These are phyloP conservation scores for Saposhnikovia divaricata DNA, from an alignment of 129 eudicot species.

Conservation along the genomic window DNA sequence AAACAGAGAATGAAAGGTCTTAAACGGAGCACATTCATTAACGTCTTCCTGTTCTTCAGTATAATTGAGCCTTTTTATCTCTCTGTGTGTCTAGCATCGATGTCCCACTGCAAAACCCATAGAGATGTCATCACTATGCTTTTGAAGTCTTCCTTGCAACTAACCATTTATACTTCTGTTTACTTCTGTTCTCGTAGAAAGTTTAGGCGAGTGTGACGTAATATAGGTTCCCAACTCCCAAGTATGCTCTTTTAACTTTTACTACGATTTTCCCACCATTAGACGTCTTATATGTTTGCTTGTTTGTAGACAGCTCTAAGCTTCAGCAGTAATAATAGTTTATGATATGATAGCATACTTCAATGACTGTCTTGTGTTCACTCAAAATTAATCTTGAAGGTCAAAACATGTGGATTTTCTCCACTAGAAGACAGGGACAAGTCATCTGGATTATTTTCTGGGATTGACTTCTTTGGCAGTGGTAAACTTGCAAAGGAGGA, in stretches of 20 bases:
- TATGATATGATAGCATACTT: not conserved
- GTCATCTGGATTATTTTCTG: no score
- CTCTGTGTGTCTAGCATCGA: not conserved
- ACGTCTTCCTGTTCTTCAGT: not conserved
- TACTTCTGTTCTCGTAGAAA: not conserved
- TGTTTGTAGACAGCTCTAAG: not conserved
- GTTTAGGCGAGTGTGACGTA: not conserved
- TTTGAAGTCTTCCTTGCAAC: not conserved
- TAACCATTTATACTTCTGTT: not conserved
- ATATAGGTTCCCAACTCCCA: not conserved
- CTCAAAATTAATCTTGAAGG: constrained; percentile 34
- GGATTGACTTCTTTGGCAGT: no score
- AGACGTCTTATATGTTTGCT: not conserved
- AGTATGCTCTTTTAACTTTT: not conserved
- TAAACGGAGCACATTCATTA: no score
- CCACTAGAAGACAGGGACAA: constrained; percentile 90
- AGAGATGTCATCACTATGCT: not conserved
- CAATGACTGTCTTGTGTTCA: not conserved
- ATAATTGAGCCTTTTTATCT: not conserved
- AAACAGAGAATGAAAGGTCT: no score
- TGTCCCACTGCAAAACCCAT: not conserved
- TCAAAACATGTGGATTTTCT: constrained; percentile 94
- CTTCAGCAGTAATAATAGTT: not conserved
- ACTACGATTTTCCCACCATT: not conserved
- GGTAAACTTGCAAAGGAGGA: no score